These are phyloP conservation scores for Solanum chilense DNA, from an alignment of 257 asterid genomes.

Conservation along the genomic window DNA sequence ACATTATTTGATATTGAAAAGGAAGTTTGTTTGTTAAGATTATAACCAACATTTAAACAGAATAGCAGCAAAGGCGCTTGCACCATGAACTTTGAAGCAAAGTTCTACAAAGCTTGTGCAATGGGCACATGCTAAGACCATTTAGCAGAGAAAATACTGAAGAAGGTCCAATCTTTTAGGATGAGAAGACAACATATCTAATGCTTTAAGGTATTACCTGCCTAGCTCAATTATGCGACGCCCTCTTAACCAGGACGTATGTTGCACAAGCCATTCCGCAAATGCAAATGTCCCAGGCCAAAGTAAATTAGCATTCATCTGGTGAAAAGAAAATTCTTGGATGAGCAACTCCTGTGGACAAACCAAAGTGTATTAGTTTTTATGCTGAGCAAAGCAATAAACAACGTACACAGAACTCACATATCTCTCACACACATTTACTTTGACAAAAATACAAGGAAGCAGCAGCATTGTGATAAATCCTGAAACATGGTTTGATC, in stretches of 20 bases:
- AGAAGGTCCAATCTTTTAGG: neutral
- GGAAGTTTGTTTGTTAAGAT: neutral
- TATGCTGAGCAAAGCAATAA: neutral
- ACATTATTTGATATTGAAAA: neutral
- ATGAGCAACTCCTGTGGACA: slow-evolving; percentile 60
- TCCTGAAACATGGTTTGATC: neutral
- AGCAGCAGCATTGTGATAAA: neutral
- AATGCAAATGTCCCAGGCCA: slow-evolving; percentile 99
- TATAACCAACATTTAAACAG: neutral
- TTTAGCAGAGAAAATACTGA: neutral
- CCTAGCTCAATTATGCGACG: slow-evolving; percentile 69
- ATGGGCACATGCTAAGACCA: neutral
- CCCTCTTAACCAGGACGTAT: slow-evolving; percentile 49
- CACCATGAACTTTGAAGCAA: neutral
- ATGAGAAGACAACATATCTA: neutral
- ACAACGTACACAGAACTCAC: neutral
- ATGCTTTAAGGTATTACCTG: slow-evolving; percentile 30
- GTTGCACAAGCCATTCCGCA: slow-evolving; percentile 70
- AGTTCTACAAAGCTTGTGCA: neutral
- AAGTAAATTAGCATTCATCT: slow-evolving; percentile 79
- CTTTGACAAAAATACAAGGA: neutral
- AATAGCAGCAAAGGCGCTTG: neutral
- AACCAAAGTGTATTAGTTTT: neutral
- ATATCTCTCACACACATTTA: neutral
- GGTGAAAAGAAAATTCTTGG: slow-evolving; percentile 83